Percentiles rank a stretch among this genome's conserved stretches.
Conservation (phyloP, 148 eudicot species). For the Euryodendron excelsum region DNA sequence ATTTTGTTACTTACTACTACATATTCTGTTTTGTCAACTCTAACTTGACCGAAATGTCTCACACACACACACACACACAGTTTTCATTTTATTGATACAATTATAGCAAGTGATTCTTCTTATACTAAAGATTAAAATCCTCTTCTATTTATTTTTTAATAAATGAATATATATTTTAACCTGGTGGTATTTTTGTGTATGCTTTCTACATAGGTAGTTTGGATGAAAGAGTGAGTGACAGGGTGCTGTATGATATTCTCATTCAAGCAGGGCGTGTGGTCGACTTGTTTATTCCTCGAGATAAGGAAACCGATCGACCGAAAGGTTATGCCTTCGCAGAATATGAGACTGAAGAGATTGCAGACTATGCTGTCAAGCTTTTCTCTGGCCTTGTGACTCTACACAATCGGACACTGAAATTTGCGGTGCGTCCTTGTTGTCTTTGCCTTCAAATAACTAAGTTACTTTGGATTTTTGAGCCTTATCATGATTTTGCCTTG, state of each 20-base stretch:
- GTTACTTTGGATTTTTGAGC: no score
- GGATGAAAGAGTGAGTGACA: slow-evolving; percentile 86
- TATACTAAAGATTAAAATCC: not conserved
- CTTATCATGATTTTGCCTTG: not conserved
- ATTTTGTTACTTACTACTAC: no score
- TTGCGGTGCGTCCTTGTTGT: slow-evolving; percentile 54
- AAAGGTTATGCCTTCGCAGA: slow-evolving; percentile 94
- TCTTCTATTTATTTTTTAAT: not conserved
- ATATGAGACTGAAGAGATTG: slow-evolving; percentile 85
- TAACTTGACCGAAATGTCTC: not conserved
- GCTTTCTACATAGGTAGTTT: slow-evolving; percentile 52
- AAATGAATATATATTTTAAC: not conserved
- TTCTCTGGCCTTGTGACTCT: slow-evolving; percentile 90
- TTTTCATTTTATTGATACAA: not conserved
- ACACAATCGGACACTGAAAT: slow-evolving; percentile 73
- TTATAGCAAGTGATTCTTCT: slow-evolving; percentile 1
- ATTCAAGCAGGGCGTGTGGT: slow-evolving; percentile 92
- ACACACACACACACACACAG: not conserved
- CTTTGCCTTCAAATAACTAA: no score
- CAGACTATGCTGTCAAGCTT: slow-evolving; percentile 85
- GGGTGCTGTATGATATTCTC: slow-evolving; percentile 90
- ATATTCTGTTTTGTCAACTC: not conserved
- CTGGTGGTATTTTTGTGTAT: slow-evolving; percentile 6
- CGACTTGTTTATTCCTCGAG: slow-evolving; percentile 80
- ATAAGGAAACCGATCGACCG: slow-evolving; percentile 80